Base-by-base conservation (phyloP, 1,284 basidiomycete genomes). In the Ustanciosporium gigantosporum region DNA sequence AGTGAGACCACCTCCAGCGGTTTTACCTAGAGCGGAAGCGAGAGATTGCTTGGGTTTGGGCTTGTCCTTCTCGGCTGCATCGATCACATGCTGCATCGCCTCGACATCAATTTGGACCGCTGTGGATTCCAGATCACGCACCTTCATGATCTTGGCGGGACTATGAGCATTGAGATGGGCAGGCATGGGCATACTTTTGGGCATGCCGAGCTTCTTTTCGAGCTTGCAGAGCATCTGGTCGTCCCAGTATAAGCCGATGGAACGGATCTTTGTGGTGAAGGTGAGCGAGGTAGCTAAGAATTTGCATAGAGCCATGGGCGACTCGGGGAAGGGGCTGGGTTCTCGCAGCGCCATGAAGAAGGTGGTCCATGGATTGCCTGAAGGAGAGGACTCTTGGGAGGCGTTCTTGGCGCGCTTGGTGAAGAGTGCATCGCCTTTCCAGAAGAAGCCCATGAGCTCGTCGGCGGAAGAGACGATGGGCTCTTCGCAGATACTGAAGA, bases 241-340 rank as follows among this genome's bases (percentile, higher is more conserved):
- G 73, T 96, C 87, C 50, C 66, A 66, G 60, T 70, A 72, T 40
- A 79, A 68, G 27, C 53, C 85, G 42, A 98, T 84, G 72, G 87
- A 83, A 13, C 82, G 82, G 5, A 98, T 84, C 50, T 87, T 83
- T 15, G 84, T 83, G 86, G 97, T 98, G 79, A 99, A 99, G 0
- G 91, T 94, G 48, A 99, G 87, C 0, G 90, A 91, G 1, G 91
- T 94, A 16, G 88, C 84, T 15, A 99, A 83, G 78, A 99, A 98
- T 25, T 90, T 85, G 25, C 88, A 86, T 58, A 96, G 87, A 68
- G 93, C 90, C 51, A 94, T 88, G 0, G 82, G 82, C 4, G 88
- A 83, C 3, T 84, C 83, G 9, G 93, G 92, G 37, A 96, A 87
- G 0, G 90, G 85, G 0, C 83, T 82, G 2, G 89, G 85, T 74